Percentiles rank a stretch among this genome's conserved stretches.
Evolutionary conservation across 352 stramenopile species (phyloP).

Genomic region (Phytophthora pisi): DNA sequence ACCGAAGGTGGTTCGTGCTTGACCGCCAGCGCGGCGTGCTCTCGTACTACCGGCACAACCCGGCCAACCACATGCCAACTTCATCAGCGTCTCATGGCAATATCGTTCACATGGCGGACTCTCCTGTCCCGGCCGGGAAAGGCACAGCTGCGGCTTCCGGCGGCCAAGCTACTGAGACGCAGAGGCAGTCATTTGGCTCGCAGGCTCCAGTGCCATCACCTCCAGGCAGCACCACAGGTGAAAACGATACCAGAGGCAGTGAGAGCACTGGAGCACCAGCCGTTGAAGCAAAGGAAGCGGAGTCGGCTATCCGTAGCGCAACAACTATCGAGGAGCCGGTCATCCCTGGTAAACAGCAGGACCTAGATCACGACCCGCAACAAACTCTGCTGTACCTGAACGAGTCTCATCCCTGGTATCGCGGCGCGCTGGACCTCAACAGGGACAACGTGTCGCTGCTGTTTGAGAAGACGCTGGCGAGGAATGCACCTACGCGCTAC

Average conservation of each 20-base stretch:
- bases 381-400: slow-evolving; percentile 76
- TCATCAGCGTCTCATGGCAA: slow-evolving; percentile 60
- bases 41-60: slow-evolving; percentile 86
- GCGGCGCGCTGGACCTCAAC: slow-evolving; percentile 78
- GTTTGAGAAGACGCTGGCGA: slow-evolving; percentile 81
- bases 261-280: slow-evolving; percentile 13
- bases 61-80: slow-evolving; percentile 66
- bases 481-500: slow-evolving; percentile 78
- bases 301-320: slow-evolving; percentile 16
- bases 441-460: slow-evolving; percentile 76
- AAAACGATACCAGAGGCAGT: slow-evolving; percentile 13
- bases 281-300: slow-evolving; percentile 32
- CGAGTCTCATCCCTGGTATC: slow-evolving; percentile 82
- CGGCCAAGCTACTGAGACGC: slow-evolving; percentile 18
- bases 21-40: slow-evolving; percentile 74
- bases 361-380: slow-evolving; percentile 35
- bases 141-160: neutral
- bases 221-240: slow-evolving; percentile 4
- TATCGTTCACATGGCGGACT: slow-evolving; percentile 76
- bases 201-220: neutral
- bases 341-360: slow-evolving; percentile 19
- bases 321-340: slow-evolving; percentile 19
- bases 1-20: slow-evolving; percentile 87
- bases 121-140: slow-evolving; percentile 28
- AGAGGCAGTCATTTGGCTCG: slow-evolving; percentile 24